A percentile compares a stretch with the other conserved stretches of the same genome.
These are phyloP conservation scores for Sugiyamaella smithiae DNA, from an alignment of 805 yeast genomes.

Conservation along the genomic window DNA sequence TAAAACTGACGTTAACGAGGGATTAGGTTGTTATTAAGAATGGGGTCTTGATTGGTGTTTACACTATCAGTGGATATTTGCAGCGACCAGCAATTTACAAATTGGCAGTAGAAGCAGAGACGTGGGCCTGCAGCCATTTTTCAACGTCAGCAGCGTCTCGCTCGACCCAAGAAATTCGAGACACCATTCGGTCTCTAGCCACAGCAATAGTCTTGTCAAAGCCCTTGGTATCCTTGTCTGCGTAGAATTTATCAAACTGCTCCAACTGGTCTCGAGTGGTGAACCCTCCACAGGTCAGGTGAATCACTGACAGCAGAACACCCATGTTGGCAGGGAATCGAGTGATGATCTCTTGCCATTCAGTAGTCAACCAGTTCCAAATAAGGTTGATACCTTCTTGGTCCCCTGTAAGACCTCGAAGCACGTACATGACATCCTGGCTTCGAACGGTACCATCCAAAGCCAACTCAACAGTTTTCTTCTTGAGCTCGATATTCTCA, in stretches of 20 bases:
- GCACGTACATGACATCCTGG: constrained; percentile 75
- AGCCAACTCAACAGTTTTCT: constrained; percentile 54
- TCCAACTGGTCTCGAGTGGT: constrained; percentile 53
- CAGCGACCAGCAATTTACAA: no score
- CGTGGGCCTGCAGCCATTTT: constrained; percentile 39
- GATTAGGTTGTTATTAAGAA: no score
- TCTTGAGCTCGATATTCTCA: constrained; percentile 48
- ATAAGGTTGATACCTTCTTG: constrained; percentile 62
- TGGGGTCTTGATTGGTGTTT: no score
- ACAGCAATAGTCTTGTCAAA: constrained; percentile 58
- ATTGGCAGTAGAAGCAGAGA: background rate
- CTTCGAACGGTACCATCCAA: constrained; percentile 57
- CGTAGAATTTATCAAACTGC: constrained; percentile 51
- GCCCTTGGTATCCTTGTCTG: constrained; percentile 47
- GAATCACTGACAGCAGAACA: constrained; percentile 74
- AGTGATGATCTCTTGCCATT: constrained; percentile 69
- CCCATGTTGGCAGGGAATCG: constrained; percentile 77
- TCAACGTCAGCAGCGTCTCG: constrained; percentile 44
- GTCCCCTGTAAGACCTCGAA: constrained; percentile 67
- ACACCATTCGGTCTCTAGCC: constrained; percentile 52
- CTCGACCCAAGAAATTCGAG: constrained; percentile 50
- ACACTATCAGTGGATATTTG: no score
- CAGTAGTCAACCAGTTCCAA: constrained; percentile 66
- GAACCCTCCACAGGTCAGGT: constrained; percentile 57
- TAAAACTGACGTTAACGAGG: no score